Base-by-base conservation (phyloP, 2,329 filamentous ascomycete genomes). In the Claviceps humidiphila region DNA sequence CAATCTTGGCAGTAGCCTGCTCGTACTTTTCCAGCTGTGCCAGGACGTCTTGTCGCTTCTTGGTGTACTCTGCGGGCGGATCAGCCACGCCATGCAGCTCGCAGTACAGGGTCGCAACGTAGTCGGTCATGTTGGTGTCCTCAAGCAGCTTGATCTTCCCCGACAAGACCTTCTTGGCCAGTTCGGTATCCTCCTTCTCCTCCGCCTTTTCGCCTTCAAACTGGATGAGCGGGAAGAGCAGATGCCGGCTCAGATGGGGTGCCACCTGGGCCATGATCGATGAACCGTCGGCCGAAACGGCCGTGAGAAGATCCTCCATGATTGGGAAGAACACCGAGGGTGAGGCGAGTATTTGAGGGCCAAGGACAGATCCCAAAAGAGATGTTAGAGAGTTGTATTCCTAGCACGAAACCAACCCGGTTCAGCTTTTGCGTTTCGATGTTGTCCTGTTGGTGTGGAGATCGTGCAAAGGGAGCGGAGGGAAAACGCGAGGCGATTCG, bases 41-140 rank as follows among this genome's bases (percentile, higher is more conserved):
- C 63, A 97, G 74, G 56, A 97, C 90, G 66, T 90, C 84, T 68
- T 96, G 86, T 65, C 89, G 80, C 82, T 93, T 94, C 69, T 86
- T 83, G 62, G 82, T 80, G 70, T 90, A 97, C 71, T 96, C 89
- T 57, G 85, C 78, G 49, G 93, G 90, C 51, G 86, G 74, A 56
- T 87, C 79, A 55, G 85, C 77, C 58, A 89, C 80, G 61, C 84
- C 78, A 74, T 97, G 82, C 59, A 98, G 81, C 65, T 96, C 87
- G 68, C 87, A 86, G 77, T 95, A 89, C 60, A 98, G 75, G 64
- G 85, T 87, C 65, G 90, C 90, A 51, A 97, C 88, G 68, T 95
- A 98, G 72, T 98, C 93, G 64, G 86, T 93, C 93, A 98, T 98
- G 77, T 97, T 96, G 64, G 93, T 97, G 69, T 89, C 84, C 75